Percentiles rank a stretch among this genome's conserved stretches.
phyloP scores from a whole-genome alignment of 1,139 yeast species.

The Geotrichum armillariae region DNA sequence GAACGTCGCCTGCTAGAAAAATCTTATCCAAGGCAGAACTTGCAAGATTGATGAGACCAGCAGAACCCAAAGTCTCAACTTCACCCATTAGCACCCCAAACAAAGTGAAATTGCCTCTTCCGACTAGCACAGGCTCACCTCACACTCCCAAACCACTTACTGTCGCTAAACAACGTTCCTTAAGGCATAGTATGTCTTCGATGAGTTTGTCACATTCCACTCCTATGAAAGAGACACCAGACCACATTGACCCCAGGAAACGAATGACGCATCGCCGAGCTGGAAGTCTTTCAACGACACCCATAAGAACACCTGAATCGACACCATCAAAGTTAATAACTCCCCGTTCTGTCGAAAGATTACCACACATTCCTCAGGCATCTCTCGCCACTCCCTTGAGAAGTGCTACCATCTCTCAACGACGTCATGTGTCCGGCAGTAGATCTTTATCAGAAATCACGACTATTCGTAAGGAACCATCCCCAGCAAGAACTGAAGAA shows the following conservation, averaged over 20 bases:
- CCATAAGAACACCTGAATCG: neutral
- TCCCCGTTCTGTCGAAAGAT: neutral
- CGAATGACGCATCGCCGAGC: neutral
- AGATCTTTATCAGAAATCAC: neutral
- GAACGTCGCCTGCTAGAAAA: constrained; percentile 27
- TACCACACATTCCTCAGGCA: neutral
- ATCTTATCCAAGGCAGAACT: constrained; percentile 27
- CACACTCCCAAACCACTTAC: neutral
- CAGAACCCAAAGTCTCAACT: constrained; percentile 10
- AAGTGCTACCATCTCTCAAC: neutral
- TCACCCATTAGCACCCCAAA: constrained; percentile 23
- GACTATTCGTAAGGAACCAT: neutral
- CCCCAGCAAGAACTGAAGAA: constrained; percentile 2
- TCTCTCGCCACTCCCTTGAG: neutral
- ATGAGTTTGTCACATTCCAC: neutral
- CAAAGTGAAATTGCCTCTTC: no score
- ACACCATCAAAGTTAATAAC: constrained; percentile 1
- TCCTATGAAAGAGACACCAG: neutral
- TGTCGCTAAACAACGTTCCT: constrained; percentile 3
- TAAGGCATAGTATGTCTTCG: constrained; percentile 11
- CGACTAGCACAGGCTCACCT: neutral
- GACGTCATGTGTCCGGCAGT: neutral
- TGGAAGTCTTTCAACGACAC: constrained; percentile 1
- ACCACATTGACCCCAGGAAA: neutral
- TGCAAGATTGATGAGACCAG: constrained; percentile 8